Percentiles rank a stretch among this genome's conserved stretches.
Evolutionary conservation across 768 basidiomycete species (phyloP).

Genomic region (Paxillus ammoniavirescens): DNA sequence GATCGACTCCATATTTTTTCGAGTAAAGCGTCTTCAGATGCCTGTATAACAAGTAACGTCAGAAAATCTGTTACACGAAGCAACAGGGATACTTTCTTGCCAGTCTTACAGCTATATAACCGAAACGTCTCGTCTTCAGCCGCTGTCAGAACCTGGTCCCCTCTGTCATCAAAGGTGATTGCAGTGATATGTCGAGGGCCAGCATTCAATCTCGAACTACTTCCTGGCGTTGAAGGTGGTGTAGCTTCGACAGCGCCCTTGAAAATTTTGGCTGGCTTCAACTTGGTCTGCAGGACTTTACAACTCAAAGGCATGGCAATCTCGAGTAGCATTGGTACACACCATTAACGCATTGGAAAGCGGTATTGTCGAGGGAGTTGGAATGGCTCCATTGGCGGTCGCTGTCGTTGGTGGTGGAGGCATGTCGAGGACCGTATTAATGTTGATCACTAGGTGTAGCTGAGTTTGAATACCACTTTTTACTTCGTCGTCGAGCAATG

Average conservation of each 20-base stretch:
- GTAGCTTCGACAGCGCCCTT: conserved; percentile 69
- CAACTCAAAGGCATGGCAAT: not conserved
- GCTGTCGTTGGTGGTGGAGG: conserved; percentile 41
- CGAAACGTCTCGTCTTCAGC: conserved; percentile 92
- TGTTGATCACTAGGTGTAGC: conserved; percentile 28
- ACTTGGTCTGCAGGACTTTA: conserved; percentile 48
- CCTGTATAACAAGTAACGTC: conserved; percentile 42
- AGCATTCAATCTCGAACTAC: conserved; percentile 32
- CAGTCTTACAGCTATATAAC: conserved; percentile 83
- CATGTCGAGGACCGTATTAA: conserved; percentile 20
- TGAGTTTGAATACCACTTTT: conserved; percentile 53
- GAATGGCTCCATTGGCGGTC: conserved; percentile 32
- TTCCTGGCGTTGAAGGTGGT: conserved; percentile 46
- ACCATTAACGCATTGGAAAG: conserved; percentile 57
- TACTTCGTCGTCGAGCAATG: conserved; percentile 44
- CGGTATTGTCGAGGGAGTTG: conserved; percentile 35
- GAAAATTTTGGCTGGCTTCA: conserved; percentile 90
- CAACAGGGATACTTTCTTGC: conserved; percentile 69
- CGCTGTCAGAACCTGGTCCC: conserved; percentile 82
- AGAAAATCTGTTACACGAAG: conserved; percentile 21
- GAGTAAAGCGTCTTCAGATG: conserved; percentile 77
- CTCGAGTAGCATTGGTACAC: conserved; percentile 1
- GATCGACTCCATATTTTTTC: conserved; percentile 95
- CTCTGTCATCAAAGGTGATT: conserved; percentile 87
- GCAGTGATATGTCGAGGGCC: conserved; percentile 79